Evolutionary conservation across 192 early-diverging fungal genomes (phyloP), one percentile per base, ranked within the genome.

Genomic region (Coemansia sp.): DNA sequence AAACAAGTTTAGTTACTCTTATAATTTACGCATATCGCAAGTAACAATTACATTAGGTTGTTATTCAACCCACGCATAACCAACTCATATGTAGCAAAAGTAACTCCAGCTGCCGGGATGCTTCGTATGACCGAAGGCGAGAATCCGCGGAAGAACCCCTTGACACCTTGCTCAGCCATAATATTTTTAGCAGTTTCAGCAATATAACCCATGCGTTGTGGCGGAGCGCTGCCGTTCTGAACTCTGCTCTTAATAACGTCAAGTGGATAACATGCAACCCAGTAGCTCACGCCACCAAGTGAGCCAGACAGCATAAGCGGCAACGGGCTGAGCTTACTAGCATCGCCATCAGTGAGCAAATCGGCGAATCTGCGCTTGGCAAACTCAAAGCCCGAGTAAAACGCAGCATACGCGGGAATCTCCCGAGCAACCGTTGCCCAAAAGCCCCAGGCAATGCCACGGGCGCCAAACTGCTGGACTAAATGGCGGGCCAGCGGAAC

Each of bases 201-300:
- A 53, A 92, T 82, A 42, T 91, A 89, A 17, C 87, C 84, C 0
- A 62, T 17, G 8, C 85, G 85, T 44, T 66, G 81, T 1, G 88
- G 89, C n/a, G 88, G 84, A 5, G 68, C 67, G 1, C 71, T 63
- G 51, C 80, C 74, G 61, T 87, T 86, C 69, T 92, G 90, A 12
- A 88, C 84, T 59, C 84, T 80, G 38, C 89, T 90, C 67, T 95
- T 95, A 56, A 92, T 82, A 38, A 93, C 89, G 60, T 95, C 93
- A 20, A 95, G 76, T 17, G 93, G 93, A 62, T 95, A 95, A 72
- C 88, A 88, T 9, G 80, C 83, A 7, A 86, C 64, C 93, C 93
- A 95, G 67, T 93, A 93, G 47, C 85, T 79, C 21, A 92, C 59
- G 36, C 93, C 93, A 24, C 88, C 93, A 23, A 84, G 72, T 6